Evolutionary conservation across 2,329 filamentous ascomycete species (phyloP).

Genomic region (Fusarium nygamai): DNA sequence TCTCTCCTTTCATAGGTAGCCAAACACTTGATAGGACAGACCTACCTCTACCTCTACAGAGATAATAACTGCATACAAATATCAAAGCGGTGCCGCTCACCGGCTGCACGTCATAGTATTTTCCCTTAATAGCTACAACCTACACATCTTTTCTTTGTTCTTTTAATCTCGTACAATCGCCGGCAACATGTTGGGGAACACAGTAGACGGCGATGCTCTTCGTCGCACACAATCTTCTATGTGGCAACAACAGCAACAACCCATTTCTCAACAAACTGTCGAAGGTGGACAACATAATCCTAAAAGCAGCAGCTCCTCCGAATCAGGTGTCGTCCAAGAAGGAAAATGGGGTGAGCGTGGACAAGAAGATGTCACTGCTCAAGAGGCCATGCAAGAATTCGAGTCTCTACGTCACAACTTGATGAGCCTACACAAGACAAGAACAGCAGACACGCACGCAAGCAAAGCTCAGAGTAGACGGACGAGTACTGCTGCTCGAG

Average conservation of each 20-base stretch:
- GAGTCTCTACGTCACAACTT: constrained; percentile 50
- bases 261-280: constrained; percentile 38
- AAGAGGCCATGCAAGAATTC: constrained; percentile 49
- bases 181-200: constrained; percentile 47
- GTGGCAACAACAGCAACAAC: constrained; percentile 26
- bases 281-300: constrained; percentile 3
- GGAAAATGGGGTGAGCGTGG: constrained; percentile 51
- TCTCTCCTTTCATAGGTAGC: constrained; percentile 3
- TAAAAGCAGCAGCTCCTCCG: constrained; percentile 28
- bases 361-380: constrained; percentile 48
- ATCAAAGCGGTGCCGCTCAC: neutral
- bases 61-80: constrained; percentile 12
- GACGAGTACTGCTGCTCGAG: constrained; percentile 19
- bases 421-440: constrained; percentile 48
- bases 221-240: constrained; percentile 46
- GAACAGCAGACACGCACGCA: constrained; percentile 48
- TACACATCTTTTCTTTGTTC: neutral
- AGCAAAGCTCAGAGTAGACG: constrained; percentile 29
- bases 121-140: neutral
- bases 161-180: neutral
- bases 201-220: constrained; percentile 46
- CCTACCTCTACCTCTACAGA: neutral
- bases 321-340: constrained; percentile 28
- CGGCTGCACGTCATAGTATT: neutral
- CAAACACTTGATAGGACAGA: constrained; percentile 2